phyloP scores from a whole-genome alignment of 805 yeast genomes.

The Saccharomycopsis sp. region DNA sequence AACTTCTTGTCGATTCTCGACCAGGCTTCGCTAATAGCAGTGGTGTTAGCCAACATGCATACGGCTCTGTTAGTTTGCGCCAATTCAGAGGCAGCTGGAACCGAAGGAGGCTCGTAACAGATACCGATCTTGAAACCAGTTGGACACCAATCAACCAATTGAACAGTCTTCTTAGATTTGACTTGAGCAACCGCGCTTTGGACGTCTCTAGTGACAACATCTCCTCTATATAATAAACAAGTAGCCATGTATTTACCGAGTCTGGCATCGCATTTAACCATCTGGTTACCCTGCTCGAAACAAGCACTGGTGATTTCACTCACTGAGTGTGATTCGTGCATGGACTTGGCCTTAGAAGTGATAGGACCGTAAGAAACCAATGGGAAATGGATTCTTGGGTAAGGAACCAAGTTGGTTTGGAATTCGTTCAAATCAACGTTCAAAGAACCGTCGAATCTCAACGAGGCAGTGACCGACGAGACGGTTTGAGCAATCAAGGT shows the following conservation, averaged over 20 bases:
- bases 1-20: slow-evolving; percentile 92
- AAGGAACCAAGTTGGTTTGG: slow-evolving; percentile 97
- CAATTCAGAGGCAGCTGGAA: slow-evolving; percentile 79
- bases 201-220: slow-evolving; percentile 95
- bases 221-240: slow-evolving; percentile 96
- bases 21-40: slow-evolving; percentile 99
- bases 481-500: slow-evolving; percentile 95
- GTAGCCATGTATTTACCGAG: slow-evolving; percentile 97
- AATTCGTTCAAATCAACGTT: slow-evolving; percentile 97
- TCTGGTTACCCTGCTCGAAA: slow-evolving; percentile 96
- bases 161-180: slow-evolving; percentile 91
- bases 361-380: slow-evolving; percentile 97
- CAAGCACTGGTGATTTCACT: slow-evolving; percentile 95
- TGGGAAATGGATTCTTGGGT: slow-evolving; percentile 99
- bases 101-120: slow-evolving; percentile 95
- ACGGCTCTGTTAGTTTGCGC: slow-evolving; percentile 94
- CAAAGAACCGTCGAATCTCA: slow-evolving; percentile 94
- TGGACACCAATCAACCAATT: slow-evolving; percentile 99
- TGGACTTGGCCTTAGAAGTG: slow-evolving; percentile 80
- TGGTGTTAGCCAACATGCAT: slow-evolving; percentile 95
- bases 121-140: slow-evolving; percentile 99
- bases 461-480: slow-evolving; percentile 93
- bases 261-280: slow-evolving; percentile 98
- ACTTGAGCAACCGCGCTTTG: slow-evolving; percentile 94
- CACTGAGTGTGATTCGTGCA: slow-evolving; percentile 91